phyloP scores from a whole-genome alignment of 306 rosid species.

The Cicer pinnatifidum region DNA sequence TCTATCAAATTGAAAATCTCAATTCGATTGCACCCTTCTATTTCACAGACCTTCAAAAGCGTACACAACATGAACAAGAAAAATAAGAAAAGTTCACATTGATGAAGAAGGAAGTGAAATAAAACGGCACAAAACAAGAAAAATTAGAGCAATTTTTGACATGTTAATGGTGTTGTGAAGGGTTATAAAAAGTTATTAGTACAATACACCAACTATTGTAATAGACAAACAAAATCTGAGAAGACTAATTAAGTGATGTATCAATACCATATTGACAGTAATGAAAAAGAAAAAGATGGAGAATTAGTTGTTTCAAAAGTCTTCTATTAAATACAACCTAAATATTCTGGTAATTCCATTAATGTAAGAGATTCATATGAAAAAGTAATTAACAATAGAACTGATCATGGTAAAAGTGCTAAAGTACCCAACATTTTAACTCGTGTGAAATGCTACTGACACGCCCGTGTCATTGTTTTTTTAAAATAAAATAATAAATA shows the following conservation, averaged over 20 bases:
- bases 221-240: slow-evolving; percentile 70
- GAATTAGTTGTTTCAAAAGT: slow-evolving; percentile 85
- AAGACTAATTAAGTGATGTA: slow-evolving; percentile 97
- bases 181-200: slow-evolving; percentile 93
- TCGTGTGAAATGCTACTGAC: slow-evolving; percentile 53
- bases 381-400: slow-evolving; percentile 33
- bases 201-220: slow-evolving; percentile 82
- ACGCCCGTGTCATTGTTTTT: no score
- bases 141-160: slow-evolving; percentile 65
- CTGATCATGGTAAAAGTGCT: slow-evolving; percentile 21
- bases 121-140: slow-evolving; percentile 98
- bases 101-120: slow-evolving; percentile 86
- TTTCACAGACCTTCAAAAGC: slow-evolving; percentile 94
- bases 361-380: slow-evolving; percentile 55
- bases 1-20: no score
- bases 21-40: no score
- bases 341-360: slow-evolving; percentile 62
- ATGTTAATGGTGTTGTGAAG: slow-evolving; percentile 50
- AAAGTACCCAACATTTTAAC: slow-evolving; percentile 45
- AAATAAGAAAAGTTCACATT: slow-evolving; percentile 84
- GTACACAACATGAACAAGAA: slow-evolving; percentile 89
- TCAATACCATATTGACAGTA: slow-evolving; percentile 83
- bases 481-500: no score
- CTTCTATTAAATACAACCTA: slow-evolving; percentile 87
- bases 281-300: slow-evolving; percentile 90